Conservation (phyloP, 1,284 basidiomycete genomes). For the Cystobasidium pallidum region DNA sequence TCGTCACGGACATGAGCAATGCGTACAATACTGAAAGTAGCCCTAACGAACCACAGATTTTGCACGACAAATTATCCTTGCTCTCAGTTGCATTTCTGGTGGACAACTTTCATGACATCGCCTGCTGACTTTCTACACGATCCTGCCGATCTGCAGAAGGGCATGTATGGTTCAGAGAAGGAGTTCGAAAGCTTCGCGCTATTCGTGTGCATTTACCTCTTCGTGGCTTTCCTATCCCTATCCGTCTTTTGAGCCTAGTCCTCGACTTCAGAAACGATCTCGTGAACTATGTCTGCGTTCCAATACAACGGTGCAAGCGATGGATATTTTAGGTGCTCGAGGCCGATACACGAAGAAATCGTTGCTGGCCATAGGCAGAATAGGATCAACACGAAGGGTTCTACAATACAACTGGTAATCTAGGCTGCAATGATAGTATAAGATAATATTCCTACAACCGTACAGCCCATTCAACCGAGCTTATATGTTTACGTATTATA, state of each 20-base stretch:
- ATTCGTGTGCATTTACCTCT: slow-evolving; percentile 8
- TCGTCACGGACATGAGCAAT: not conserved
- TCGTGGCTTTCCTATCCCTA: slow-evolving; percentile 7
- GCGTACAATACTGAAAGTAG: not conserved
- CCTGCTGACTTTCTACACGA: slow-evolving; percentile 23
- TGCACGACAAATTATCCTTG: slow-evolving; percentile 26
- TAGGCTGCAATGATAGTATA: too few relatives aligned
- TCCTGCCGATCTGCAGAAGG: slow-evolving; percentile 11
- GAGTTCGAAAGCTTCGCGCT: slow-evolving; percentile 27
- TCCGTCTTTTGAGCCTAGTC: not conserved
- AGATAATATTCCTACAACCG: too few relatives aligned
- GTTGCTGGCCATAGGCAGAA: too few relatives aligned
- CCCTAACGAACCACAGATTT: not conserved
- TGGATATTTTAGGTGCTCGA: too few relatives aligned
- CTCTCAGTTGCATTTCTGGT: slow-evolving; percentile 31
- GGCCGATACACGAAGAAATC: too few relatives aligned
- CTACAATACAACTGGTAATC: too few relatives aligned
- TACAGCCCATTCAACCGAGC: too few relatives aligned
- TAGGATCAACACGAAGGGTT: too few relatives aligned
- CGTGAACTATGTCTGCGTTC: too few relatives aligned
- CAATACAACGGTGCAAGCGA: too few relatives aligned
- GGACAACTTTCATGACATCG: slow-evolving; percentile 17
- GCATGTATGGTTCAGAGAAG: slow-evolving; percentile 14
- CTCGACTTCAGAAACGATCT: not conserved
- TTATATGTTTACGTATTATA: too few relatives aligned